Conservation (phyloP, 2,329 filamentous ascomycete species). For the Paecilomyces sp. region DNA sequence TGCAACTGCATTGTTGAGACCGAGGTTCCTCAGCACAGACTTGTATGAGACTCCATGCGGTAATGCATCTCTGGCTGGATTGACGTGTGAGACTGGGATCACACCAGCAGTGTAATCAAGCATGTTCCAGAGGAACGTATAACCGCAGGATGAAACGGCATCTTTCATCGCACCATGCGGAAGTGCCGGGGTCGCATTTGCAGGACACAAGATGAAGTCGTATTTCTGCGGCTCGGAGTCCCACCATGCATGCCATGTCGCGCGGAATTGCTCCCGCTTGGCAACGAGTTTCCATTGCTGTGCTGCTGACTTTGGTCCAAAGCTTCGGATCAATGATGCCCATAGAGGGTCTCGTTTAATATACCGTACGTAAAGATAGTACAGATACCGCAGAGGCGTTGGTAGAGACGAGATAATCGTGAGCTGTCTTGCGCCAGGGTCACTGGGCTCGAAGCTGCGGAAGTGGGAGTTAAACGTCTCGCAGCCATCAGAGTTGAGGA, state of each 20-base stretch:
- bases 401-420: too few species aligned
- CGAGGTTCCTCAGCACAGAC: too few species aligned
- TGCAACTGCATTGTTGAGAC: too few species aligned
- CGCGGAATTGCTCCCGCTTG: too few species aligned
- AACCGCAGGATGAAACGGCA: constrained; percentile 78
- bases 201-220: constrained; percentile 47
- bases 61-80: too few species aligned
- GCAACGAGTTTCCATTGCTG: constrained; percentile 73
- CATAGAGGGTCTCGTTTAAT: constrained; percentile 67
- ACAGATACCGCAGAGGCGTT: constrained; percentile 58
- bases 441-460: constrained; percentile 58
- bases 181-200: constrained; percentile 78
- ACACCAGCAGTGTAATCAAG: constrained; percentile 82
- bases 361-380: constrained; percentile 86
- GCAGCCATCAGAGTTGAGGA: constrained; percentile 80
- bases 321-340: constrained; percentile 68
- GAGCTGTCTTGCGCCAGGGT: too few species aligned
- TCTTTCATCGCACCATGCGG: constrained; percentile 82
- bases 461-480: constrained; percentile 72
- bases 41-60: too few species aligned
- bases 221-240: constrained; percentile 58
- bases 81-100: not conserved
- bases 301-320: constrained; percentile 62
- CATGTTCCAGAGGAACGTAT: constrained; percentile 91
- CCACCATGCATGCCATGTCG: constrained; percentile 68